Evolutionary conservation across 129 eudicot genomes (phyloP), one percentile per base, ranked within the genome.

Genomic region (Lactuca sativa): DNA sequence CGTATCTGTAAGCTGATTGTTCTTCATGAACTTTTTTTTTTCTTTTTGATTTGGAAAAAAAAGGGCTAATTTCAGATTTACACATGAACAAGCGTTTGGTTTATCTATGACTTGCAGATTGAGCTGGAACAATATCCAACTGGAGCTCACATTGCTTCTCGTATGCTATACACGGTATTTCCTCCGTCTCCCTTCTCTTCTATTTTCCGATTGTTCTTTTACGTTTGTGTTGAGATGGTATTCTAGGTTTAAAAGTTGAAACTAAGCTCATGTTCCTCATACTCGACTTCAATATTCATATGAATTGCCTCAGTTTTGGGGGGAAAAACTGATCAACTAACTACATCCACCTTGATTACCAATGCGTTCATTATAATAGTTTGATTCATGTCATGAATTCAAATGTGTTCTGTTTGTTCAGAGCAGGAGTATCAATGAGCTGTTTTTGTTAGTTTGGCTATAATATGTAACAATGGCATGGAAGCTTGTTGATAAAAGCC

Each of bases 81-180:
- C 15, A 2, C 9, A 59, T 56, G 43, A 21, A 8, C 8, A 25
- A 54, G 21, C 38, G 53, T 33, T 31, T 52, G 43, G 2, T 41
- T 64, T 18, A 30, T 30, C 12, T 81, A 43, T 14, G 55, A 49
- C 77, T 68, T 59, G 66, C 81, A 91, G 96, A 77, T 92, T 84
- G 97, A 93, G 57, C 82, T 93, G 56, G 99, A 93, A 72, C 98
- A 93, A 10, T 93, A 93, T 59, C 98, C 98, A 59, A 93, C 98
- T 51, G 96, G 96, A 59, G 71, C 96, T 59, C 98, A 89, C 73
- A 93, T 93, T 59, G 97, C 99, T 77, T 86, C 99, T 76, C 88
- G 99, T n/a, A 86, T 90, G 90, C 81, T 93, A 3, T 93, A 77
- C 84, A 87, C 92, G 69, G 98, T 92, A 87, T 40, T 16, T 6